Conservation (phyloP, 2,329 filamentous ascomycete genomes). For the Fonsecaea pedrosoi region DNA sequence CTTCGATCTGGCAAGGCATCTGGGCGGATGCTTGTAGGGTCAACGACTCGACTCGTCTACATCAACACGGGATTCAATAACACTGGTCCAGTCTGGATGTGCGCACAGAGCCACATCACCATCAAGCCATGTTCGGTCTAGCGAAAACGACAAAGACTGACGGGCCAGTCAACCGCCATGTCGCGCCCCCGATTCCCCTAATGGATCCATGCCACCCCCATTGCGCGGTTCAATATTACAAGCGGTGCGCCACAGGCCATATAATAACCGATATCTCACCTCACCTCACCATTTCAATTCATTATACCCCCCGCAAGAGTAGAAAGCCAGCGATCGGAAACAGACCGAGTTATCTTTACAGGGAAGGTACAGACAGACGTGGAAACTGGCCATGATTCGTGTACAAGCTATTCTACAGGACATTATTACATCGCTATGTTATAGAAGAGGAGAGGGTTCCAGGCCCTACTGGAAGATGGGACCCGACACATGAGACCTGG, state of each 20-base stretch:
- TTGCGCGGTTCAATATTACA: neutral
- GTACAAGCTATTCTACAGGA: neutral
- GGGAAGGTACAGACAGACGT: neutral
- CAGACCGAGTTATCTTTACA: neutral
- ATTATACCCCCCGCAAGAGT: neutral
- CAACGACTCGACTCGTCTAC: neutral
- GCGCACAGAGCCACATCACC: neutral
- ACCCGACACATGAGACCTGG: neutral
- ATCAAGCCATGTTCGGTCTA: neutral
- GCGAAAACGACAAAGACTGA: neutral
- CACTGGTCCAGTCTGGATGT: neutral
- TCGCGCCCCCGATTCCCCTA: neutral
- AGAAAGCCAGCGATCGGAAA: neutral
- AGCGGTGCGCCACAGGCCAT: neutral
- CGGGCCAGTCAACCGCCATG: neutral
- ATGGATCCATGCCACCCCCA: neutral
- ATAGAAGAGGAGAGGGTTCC: slow-evolving; percentile 4
- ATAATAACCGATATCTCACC: neutral
- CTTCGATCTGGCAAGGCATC: slow-evolving; percentile 25
- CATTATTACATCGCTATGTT: slow-evolving; percentile 4
- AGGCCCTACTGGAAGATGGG: neutral
- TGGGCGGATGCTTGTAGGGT: slow-evolving; percentile 22
- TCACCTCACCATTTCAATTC: neutral
- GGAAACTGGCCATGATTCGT: neutral
- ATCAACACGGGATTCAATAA: neutral